Evolutionary conservation across 2,329 filamentous ascomycete species (phyloP).

Genomic region (Cryphonectria carpinicola): DNA sequence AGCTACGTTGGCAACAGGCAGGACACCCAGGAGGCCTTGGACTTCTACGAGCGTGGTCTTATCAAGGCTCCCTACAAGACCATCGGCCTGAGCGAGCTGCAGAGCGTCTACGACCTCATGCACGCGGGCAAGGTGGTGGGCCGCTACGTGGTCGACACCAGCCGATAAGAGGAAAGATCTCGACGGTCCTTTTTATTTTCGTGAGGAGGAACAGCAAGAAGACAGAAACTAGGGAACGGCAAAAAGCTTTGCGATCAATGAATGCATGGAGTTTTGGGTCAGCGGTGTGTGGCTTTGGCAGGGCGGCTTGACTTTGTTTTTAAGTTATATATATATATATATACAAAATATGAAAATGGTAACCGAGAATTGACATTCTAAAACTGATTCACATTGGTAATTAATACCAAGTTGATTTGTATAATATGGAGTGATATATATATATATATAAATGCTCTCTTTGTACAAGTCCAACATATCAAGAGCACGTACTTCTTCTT

Average conservation of each 20-base stretch:
- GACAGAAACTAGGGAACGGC: not conserved
- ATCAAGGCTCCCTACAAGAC: slow-evolving; percentile 89
- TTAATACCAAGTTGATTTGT: not conserved
- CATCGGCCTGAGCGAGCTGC: slow-evolving; percentile 78
- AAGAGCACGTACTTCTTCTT: not conserved
- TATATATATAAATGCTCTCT: no score
- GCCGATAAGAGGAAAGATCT: slow-evolving; percentile 52
- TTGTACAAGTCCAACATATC: not conserved
- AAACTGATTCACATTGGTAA: not conserved
- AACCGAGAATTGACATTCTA: not conserved
- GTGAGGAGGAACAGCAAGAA: not conserved
- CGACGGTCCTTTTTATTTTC: not conserved
- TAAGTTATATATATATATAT: not conserved
- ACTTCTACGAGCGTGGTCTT: slow-evolving; percentile 82
- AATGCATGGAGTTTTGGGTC: slow-evolving; percentile 18
- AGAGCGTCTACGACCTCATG: slow-evolving; percentile 80
- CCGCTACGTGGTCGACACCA: slow-evolving; percentile 78
- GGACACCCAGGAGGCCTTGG: slow-evolving; percentile 85
- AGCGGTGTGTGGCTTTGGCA: not conserved
- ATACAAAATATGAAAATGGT: not conserved
- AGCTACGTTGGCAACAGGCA: slow-evolving; percentile 92
- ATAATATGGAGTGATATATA: not conserved
- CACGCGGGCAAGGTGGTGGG: slow-evolving; percentile 72
- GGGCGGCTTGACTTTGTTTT: not conserved
- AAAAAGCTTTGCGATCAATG: not conserved